Percentiles rank a stretch among this genome's conserved stretches.
Evolutionary conservation across 2,329 filamentous ascomycete genomes (phyloP).

Genomic region (Cytospora chrysosperma): DNA sequence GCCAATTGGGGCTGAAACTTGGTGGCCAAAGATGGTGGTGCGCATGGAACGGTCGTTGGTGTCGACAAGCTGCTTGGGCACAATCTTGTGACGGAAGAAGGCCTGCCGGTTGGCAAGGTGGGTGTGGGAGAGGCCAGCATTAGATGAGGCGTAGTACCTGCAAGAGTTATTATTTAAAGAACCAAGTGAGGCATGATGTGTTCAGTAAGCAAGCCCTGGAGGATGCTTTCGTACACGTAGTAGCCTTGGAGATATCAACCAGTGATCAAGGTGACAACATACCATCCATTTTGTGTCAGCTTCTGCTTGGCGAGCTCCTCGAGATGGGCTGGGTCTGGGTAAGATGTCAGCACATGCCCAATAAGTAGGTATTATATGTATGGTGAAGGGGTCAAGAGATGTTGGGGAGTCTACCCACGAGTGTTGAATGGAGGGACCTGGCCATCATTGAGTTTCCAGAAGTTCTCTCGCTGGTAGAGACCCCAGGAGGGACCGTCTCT

Average conservation of each 20-base stretch:
- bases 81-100: constrained; percentile 63
- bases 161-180: no score
- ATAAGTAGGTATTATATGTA: no score
- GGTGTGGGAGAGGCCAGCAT: constrained; percentile 52
- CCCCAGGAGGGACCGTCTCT: constrained; percentile 30
- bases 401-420: constrained; percentile 23
- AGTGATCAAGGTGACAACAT: not conserved
- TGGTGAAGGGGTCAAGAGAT: no score
- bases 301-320: constrained; percentile 56
- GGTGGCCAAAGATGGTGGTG: constrained; percentile 59
- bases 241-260: no score
- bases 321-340: constrained; percentile 55
- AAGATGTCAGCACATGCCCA: not conserved
- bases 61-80: constrained; percentile 61
- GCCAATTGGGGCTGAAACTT: constrained; percentile 59
- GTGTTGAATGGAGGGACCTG: constrained; percentile 29
- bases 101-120: constrained; percentile 60
- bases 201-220: no score
- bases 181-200: no score
- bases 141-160: constrained; percentile 55
- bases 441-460: constrained; percentile 30
- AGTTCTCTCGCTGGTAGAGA: constrained; percentile 31
- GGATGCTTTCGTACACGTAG: no score
- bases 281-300: constrained; percentile 57
- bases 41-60: constrained; percentile 57